Conservation (phyloP, 2,329 filamentous ascomycete species). For the Pseudogymnoascus destructans region DNA sequence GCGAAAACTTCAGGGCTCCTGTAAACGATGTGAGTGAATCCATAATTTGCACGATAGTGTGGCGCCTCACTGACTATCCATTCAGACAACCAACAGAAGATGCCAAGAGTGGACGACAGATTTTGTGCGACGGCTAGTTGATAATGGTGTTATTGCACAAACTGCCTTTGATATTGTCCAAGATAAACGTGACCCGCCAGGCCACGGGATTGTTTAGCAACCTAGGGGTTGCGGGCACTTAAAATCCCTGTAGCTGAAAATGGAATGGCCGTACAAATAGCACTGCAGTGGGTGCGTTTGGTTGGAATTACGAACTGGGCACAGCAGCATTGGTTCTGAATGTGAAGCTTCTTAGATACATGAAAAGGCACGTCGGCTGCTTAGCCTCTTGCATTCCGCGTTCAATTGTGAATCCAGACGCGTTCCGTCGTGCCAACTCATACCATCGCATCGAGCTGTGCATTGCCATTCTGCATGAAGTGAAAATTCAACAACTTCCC, state of each 20-base stretch:
- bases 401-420: not conserved
- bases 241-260: too few species aligned
- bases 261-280: too few species aligned
- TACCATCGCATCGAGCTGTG: not conserved
- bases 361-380: not conserved
- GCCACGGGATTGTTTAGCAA: not conserved
- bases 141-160: not conserved
- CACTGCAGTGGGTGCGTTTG: too few species aligned
- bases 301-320: too few species aligned
- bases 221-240: too few species aligned
- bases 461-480: not conserved
- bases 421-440: not conserved
- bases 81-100: not conserved
- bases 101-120: not conserved
- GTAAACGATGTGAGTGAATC: too few species aligned
- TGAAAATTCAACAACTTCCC: not conserved
- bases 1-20: too few species aligned
- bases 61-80: not conserved
- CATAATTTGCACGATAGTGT: too few species aligned
- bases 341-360: not conserved
- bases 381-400: not conserved
- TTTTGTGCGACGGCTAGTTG: not conserved
- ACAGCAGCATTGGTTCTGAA: not conserved
- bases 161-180: not conserved
- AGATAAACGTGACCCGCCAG: not conserved